phyloP scores from a whole-genome alignment of 495 filamentous ascomycete species.

The Xylaria intraflava region DNA sequence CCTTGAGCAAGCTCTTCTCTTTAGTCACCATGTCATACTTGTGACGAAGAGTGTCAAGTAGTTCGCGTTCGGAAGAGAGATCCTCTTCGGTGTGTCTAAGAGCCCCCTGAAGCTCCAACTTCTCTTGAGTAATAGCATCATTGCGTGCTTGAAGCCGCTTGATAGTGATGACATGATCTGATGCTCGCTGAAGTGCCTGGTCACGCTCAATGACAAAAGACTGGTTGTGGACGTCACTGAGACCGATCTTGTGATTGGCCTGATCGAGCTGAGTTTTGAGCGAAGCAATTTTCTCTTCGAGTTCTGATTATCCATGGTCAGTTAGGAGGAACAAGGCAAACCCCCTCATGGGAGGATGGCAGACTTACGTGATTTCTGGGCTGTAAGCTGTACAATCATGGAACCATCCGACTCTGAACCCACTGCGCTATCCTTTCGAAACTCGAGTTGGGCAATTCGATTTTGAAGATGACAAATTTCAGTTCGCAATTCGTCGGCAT shows the following conservation, averaged over 20 bases:
- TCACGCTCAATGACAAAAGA: conserved; percentile 41
- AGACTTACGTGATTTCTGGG: conserved; percentile 26
- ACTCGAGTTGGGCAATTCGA: conserved; percentile 34
- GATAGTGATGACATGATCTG: conserved; percentile 37
- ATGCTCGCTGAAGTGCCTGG: conserved; percentile 37
- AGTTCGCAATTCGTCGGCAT: conserved; percentile 42
- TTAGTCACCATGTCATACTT: conserved; percentile 19
- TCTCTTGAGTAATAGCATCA: conserved; percentile 22
- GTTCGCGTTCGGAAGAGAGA: conserved; percentile 26
- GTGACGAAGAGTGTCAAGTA: conserved; percentile 29
- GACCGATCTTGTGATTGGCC: conserved; percentile 38
- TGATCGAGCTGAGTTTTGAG: conserved; percentile 39
- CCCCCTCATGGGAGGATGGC: too few species aligned
- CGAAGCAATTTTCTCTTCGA: conserved; percentile 39
- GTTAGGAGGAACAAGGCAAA: not conserved
- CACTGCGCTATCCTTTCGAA: conserved; percentile 39
- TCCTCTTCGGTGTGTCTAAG: conserved; percentile 31
- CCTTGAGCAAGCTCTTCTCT: conserved; percentile 33
- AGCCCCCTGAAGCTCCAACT: conserved; percentile 33
- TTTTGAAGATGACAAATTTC: conserved; percentile 39
- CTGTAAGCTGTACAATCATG: conserved; percentile 28
- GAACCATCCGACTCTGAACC: conserved; percentile 41
- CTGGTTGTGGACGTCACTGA: conserved; percentile 41
- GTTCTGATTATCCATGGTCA: conserved; percentile 13
- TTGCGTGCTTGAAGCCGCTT: conserved; percentile 34